A percentile compares a stretch with the other conserved stretches of the same genome.
These are phyloP conservation scores for Fragaria ananassa DNA, from an alignment of 306 rosid genomes.

Conservation along the genomic window DNA sequence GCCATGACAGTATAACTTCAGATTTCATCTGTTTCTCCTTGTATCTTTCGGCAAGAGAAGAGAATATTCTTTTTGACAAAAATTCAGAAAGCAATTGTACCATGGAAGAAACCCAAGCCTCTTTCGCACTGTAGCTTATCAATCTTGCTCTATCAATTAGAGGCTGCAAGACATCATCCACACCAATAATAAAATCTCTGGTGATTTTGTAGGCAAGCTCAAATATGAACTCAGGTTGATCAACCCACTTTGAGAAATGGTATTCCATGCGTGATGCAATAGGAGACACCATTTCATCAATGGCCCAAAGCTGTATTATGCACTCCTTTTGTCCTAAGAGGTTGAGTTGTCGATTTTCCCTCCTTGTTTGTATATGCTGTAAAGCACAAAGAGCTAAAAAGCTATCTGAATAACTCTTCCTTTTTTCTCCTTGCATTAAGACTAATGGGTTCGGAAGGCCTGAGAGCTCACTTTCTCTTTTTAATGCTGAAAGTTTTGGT, in stretches of 20 bases:
- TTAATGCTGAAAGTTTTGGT: slow-evolving; percentile 51
- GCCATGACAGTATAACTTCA: slow-evolving; percentile 58
- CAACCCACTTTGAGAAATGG: slow-evolving; percentile 65
- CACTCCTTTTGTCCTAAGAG: slow-evolving; percentile 30
- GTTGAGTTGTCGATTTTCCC: slow-evolving; percentile 48
- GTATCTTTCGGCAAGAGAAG: slow-evolving; percentile 54
- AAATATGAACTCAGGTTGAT: slow-evolving; percentile 69
- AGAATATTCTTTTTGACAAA: slow-evolving; percentile 48
- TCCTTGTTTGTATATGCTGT: slow-evolving; percentile 62
- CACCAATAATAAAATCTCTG: slow-evolving; percentile 52
- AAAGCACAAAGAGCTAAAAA: slow-evolving; percentile 67
- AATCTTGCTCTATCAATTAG: slow-evolving; percentile 69
- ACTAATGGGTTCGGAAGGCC: slow-evolving; percentile 56
- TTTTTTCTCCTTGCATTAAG: slow-evolving; percentile 61
- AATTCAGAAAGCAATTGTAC: slow-evolving; percentile 59
- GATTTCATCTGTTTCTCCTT: slow-evolving; percentile 37
- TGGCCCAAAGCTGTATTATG: slow-evolving; percentile 60
- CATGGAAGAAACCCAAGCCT: slow-evolving; percentile 75
- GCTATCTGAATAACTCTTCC: slow-evolving; percentile 51
- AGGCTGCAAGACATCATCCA: slow-evolving; percentile 80
- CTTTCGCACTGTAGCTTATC: slow-evolving; percentile 66
- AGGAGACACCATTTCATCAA: slow-evolving; percentile 70
- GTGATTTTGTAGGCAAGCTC: slow-evolving; percentile 59
- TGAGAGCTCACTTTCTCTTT: slow-evolving; percentile 30
- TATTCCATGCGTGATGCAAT: slow-evolving; percentile 68